A percentile compares a stretch with the other conserved stretches of the same genome.
phyloP scores from a whole-genome alignment of 352 stramenopile genomes.

The Porosira glacialis region DNA sequence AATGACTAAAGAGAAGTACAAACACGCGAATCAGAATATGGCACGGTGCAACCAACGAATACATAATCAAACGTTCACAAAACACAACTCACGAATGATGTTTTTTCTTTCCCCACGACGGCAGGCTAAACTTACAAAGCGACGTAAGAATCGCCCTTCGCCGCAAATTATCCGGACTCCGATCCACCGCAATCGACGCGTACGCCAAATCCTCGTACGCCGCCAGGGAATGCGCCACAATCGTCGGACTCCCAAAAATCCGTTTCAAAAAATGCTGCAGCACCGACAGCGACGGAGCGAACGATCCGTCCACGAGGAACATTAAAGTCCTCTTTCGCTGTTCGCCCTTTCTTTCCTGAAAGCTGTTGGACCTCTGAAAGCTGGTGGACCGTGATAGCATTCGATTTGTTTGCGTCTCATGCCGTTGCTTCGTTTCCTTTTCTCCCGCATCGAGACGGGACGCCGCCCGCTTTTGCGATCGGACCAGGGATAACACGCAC shows the following conservation, averaged over 20 bases:
- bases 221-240: slow-evolving; percentile 59
- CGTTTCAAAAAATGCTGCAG: slow-evolving; percentile 81
- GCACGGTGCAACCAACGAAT: slow-evolving; percentile 1
- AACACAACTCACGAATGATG: slow-evolving; percentile 33
- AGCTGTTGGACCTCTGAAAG: too few relatives aligned
- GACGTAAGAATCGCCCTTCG: slow-evolving; percentile 72
- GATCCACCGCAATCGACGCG: slow-evolving; percentile 51
- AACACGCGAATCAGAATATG: not conserved
- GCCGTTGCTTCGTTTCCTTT: slow-evolving; percentile 1
- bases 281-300: slow-evolving; percentile 70
- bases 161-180: slow-evolving; percentile 38
- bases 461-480: slow-evolving; percentile 39
- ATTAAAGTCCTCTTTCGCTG: slow-evolving; percentile 14
- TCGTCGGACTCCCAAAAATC: slow-evolving; percentile 62
- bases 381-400: slow-evolving; percentile 6
- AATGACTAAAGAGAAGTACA: slow-evolving; percentile 18
- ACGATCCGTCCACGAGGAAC: slow-evolving; percentile 51
- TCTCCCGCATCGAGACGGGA: slow-evolving; percentile 7
- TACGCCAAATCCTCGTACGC: slow-evolving; percentile 68
- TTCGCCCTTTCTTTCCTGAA: too few relatives aligned
- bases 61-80: slow-evolving; percentile 1
- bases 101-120: slow-evolving; percentile 72
- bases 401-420: too few relatives aligned
- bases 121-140: slow-evolving; percentile 80
- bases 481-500: slow-evolving; percentile 40